Evolutionary conservation across 495 filamentous ascomycete species (phyloP), one percentile per base, ranked within the genome.

Genomic region (Aspergillus taichungensis): DNA sequence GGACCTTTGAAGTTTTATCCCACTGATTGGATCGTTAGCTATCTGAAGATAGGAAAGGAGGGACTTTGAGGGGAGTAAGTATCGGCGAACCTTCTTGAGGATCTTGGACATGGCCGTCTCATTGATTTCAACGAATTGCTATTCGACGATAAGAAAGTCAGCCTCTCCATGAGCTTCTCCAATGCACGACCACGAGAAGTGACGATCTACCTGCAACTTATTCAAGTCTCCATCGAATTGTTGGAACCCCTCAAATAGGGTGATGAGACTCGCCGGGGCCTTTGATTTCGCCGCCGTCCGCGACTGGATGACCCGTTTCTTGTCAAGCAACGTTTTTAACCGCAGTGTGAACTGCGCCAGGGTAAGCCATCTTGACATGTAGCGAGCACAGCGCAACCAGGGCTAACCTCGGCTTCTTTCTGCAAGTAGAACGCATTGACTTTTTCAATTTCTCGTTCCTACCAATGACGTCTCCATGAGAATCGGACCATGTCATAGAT

Each of bases 381-480:
- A 50, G 10, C 32, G 11, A 30, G 27, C 8, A 37, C 3, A 32
- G 14, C 14, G 27, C 14, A 34, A 9, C 33, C 30, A 29, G 28
- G 44, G 67, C 77, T 40, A 64, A 95, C 91, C 80, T 98, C 92
- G 28, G 88, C 91, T 67, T 98, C 94, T 59, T 98, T 98, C 66
- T 96, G 91, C 12, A 96, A 68, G 60, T 98, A 98, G 64, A 96
- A 97, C 3, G 82, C 81, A 67, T 98, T 97, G 71, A 98, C 94
- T 69, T 95, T 97, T 66, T 98, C 92, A 48, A 97, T 77, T 60
- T 98, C 92, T 53, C 92, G 80, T 69, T 98, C 92, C 89, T 97
- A 54, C 50, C 41, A 51, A 47, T 33, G 30, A 45, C 13, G 34
- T 10, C 27, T 37, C 44, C 3, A 11, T 24, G 18, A 24, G 18